Evolutionary conservation across 2,329 filamentous ascomycete genomes (phyloP).

Genomic region (Geosmithia flava): DNA sequence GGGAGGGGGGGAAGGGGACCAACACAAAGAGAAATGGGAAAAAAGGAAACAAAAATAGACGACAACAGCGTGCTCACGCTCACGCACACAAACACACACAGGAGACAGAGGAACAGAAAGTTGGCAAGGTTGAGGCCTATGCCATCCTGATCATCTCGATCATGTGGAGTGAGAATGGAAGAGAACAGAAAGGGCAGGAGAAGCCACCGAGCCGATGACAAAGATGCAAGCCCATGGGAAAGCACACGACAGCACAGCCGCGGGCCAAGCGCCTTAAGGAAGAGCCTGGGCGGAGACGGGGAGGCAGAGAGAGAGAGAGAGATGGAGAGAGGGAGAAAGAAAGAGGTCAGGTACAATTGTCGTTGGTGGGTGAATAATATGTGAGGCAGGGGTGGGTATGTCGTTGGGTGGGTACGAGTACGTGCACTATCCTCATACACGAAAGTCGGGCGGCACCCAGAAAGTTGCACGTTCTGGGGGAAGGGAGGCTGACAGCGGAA

Average conservation of each 20-base stretch:
- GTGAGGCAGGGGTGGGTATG: not conserved
- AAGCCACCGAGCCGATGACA: not conserved
- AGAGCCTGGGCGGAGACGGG: not conserved
- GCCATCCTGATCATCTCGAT: not conserved
- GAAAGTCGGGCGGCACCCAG: not conserved
- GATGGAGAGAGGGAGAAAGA: not conserved
- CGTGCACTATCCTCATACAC: not conserved
- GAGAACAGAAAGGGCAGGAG: not conserved
- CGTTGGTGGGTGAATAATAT: not conserved
- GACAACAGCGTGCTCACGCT: not conserved
- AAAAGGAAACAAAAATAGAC: not conserved
- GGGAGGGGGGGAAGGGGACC: not conserved
- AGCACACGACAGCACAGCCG: not conserved
- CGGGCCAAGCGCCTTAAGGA: not conserved
- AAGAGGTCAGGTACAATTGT: not conserved
- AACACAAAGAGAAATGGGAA: not conserved
- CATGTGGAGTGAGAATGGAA: not conserved
- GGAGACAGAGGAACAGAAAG: not conserved
- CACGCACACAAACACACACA: too few relatives aligned
- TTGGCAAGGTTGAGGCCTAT: not conserved
- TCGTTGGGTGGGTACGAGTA: not conserved
- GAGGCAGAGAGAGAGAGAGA: too few relatives aligned
- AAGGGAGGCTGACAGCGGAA: not conserved
- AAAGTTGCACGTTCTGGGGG: not conserved
- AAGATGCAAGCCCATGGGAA: not conserved